Evolutionary conservation across 2,329 filamentous ascomycete genomes (phyloP).

Genomic region (Gremmenia infestans): DNA sequence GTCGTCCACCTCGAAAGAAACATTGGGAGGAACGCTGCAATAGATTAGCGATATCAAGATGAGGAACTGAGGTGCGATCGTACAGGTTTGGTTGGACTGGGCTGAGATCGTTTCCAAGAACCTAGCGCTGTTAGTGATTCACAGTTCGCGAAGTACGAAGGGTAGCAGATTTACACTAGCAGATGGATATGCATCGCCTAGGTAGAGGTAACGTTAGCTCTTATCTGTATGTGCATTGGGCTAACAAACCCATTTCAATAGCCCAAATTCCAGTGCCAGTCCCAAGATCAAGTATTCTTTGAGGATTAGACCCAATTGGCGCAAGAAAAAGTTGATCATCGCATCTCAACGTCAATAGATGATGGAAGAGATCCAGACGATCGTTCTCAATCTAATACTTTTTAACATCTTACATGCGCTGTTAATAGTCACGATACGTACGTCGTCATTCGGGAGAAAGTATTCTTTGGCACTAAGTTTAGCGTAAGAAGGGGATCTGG

Average conservation of each 20-base stretch:
- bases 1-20: slow-evolving; percentile 60
- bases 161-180: slow-evolving; percentile 1
- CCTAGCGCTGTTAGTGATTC: slow-evolving; percentile 12
- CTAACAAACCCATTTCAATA: slow-evolving; percentile 48
- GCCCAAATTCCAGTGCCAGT: slow-evolving; percentile 59
- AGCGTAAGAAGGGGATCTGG: not conserved
- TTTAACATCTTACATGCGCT: not conserved
- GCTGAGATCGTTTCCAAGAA: slow-evolving; percentile 56
- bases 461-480: slow-evolving; percentile 17
- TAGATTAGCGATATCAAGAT: not conserved
- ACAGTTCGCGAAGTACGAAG: not conserved
- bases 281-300: slow-evolving; percentile 33
- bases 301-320: slow-evolving; percentile 25
- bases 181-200: slow-evolving; percentile 14
- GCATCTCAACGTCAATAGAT: slow-evolving; percentile 18
- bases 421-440: not conserved
- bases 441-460: slow-evolving; percentile 21
- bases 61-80: not conserved
- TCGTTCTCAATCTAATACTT: slow-evolving; percentile 15
- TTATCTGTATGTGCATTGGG: slow-evolving; percentile 26
- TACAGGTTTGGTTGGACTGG: slow-evolving; percentile 53
- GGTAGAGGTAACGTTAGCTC: not conserved
- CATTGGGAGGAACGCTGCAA: slow-evolving; percentile 49
- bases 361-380: slow-evolving; percentile 21
- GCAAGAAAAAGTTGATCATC: slow-evolving; percentile 17